Base-by-base conservation (phyloP, 768 basidiomycete genomes). In the Macrolepiota fuliginosa region DNA sequence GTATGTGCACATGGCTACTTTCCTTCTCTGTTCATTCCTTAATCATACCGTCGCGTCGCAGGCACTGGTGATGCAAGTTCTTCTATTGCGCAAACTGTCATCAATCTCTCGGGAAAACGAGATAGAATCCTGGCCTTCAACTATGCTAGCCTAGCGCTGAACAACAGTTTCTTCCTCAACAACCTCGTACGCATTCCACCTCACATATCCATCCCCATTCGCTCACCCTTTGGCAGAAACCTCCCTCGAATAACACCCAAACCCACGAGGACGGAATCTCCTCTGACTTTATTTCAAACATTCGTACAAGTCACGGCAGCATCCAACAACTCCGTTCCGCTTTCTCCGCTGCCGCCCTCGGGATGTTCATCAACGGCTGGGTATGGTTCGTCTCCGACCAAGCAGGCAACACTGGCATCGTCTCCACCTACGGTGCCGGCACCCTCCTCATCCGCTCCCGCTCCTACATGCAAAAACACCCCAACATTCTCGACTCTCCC, bases 151-250 rank as follows among this genome's bases (percentile, higher is more conserved):
- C 83, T 93, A 51, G 92, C 96, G 4, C 78, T 98, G 63, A 99
- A 98, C 77, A 98, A 97, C 73, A 87, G 88, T 67, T 98, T 93
- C 83, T 98, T 98, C 81, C 82, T 99, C 29, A 83, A 92, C 65
- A 81, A 81, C 61, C 80, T 99, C 40, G 96, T 98, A 72, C 55
- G 94, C 81, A 22, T 54, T 59, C 22, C 35, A 63, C 46, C 37
- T 63, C 57, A n/a, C 56, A 17, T n/a, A 7, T 36, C 5, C n/a
- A 27, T 52, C 42, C 22, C 25, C 27, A 13, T 39, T 55, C 35
- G 49, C 63, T 55, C 22, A 47, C 49, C 24, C 53, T 29, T 49
- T 25, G n/a, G 24, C 65, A 84, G 82, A 77, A 76, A 73, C 80
- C 79, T 27, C 74, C 77, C 27, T 72, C 76, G 24, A 59, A 68